A percentile compares a stretch with the other conserved stretches of the same genome.
Evolutionary conservation across 2,329 filamentous ascomycete species (phyloP).

Genomic region (Fusarium chaquense): DNA sequence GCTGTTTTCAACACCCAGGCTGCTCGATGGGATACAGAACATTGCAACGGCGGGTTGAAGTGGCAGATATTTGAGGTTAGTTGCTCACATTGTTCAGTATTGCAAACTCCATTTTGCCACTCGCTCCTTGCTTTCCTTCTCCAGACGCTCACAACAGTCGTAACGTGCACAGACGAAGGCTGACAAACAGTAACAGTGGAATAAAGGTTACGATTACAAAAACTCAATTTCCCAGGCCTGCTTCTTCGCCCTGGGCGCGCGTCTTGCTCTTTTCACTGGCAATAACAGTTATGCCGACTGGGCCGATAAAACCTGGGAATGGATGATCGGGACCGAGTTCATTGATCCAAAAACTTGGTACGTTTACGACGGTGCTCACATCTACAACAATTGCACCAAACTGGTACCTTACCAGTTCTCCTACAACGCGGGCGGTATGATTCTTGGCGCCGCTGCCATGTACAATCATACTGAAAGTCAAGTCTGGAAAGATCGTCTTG

Average conservation of each 20-base stretch:
- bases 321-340: slow-evolving; percentile 69
- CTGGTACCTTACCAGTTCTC: slow-evolving; percentile 74
- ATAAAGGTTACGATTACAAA: slow-evolving; percentile 84
- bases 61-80: slow-evolving; percentile 81
- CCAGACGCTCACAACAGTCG: neutral
- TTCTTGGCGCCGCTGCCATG: slow-evolving; percentile 76
- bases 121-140: neutral
- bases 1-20: slow-evolving; percentile 86
- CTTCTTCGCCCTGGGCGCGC: slow-evolving; percentile 73
- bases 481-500: slow-evolving; percentile 69
- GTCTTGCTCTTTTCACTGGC: slow-evolving; percentile 80
- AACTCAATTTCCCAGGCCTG: slow-evolving; percentile 73
- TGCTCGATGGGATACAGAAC: slow-evolving; percentile 74
- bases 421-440: slow-evolving; percentile 75
- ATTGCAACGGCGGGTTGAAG: slow-evolving; percentile 80
- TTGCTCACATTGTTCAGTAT: neutral
- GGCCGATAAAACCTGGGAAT: slow-evolving; percentile 80
- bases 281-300: slow-evolving; percentile 82
- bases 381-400: slow-evolving; percentile 67
- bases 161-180: neutral
- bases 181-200: slow-evolving; percentile 62
- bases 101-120: neutral
- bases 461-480: slow-evolving; percentile 69
- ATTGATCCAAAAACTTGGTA: slow-evolving; percentile 68
- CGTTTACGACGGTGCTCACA: slow-evolving; percentile 72